A percentile compares a stretch with the other conserved stretches of the same genome.
phyloP scores from a whole-genome alignment of 192 early-diverging fungal genomes.

The Fimicolochytrium jonesii region DNA sequence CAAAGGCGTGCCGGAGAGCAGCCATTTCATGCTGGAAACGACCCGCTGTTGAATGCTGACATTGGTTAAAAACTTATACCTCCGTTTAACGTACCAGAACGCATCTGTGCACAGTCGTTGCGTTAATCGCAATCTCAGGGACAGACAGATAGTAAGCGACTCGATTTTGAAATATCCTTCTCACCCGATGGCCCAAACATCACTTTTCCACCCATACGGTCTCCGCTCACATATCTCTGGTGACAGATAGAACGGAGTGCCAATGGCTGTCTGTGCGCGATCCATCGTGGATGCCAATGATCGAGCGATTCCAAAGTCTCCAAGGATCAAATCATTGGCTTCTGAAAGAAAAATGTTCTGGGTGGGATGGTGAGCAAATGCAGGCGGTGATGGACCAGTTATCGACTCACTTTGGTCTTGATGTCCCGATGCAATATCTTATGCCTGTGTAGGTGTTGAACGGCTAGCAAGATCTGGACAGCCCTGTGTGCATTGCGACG shows the following conservation, averaged over 20 bases:
- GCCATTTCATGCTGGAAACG: constrained; percentile 9
- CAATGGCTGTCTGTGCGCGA: constrained; percentile 4
- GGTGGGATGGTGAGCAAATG: no score
- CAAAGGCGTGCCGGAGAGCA: constrained; percentile 11
- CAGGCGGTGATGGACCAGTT: no score
- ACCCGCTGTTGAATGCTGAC: no score
- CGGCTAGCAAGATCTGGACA: constrained; percentile 1
- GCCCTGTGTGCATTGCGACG: no score
- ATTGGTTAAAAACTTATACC: no score
- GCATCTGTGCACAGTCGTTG: neutral
- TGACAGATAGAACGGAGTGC: constrained; percentile 16
- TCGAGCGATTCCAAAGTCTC: constrained; percentile 15
- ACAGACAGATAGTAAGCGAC: no score
- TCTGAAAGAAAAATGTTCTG: constrained; percentile 20
- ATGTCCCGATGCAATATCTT: constrained; percentile 14
- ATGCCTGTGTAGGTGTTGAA: constrained; percentile 9
- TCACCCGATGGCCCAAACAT: constrained; percentile 14
- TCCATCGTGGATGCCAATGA: neutral
- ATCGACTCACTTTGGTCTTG: constrained; percentile 17
- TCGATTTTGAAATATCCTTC: constrained; percentile 1
- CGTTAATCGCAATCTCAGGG: neutral
- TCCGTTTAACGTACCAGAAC: neutral
- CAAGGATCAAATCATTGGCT: neutral
- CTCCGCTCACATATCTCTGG: constrained; percentile 4
- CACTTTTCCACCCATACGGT: constrained; percentile 8